These are phyloP conservation scores for Streptanthus diversifolius DNA, from an alignment of 345 rosid genomes.

Conservation along the genomic window DNA sequence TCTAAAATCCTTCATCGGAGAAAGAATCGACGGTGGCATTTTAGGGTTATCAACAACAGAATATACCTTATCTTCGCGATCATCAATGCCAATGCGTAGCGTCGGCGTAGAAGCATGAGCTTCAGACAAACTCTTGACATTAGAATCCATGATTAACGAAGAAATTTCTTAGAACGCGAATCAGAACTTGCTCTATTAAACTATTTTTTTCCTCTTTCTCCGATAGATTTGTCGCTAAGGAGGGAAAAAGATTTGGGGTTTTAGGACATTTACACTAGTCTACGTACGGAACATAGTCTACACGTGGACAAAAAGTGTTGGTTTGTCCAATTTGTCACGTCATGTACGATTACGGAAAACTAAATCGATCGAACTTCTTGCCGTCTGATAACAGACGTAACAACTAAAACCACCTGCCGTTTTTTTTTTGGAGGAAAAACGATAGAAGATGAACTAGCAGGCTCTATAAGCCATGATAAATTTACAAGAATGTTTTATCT, in stretches of 20 bases:
- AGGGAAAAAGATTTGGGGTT: conserved; percentile 25
- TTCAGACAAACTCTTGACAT: conserved; percentile 5
- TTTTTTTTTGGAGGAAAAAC: background rate
- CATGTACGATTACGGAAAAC: background rate
- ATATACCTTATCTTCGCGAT: conserved; percentile 43
- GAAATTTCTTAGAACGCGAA: background rate
- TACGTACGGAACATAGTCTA: background rate
- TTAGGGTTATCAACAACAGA: background rate
- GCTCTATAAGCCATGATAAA: background rate
- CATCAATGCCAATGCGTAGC: conserved; percentile 33
- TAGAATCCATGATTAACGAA: conserved; percentile 19
- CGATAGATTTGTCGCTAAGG: conserved; percentile 3
- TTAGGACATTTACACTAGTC: conserved; percentile 1
- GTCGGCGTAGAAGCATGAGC: conserved; percentile 28
- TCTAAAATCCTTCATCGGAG: background rate
- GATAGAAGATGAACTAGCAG: no score
- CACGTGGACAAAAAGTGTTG: conserved; percentile 7
- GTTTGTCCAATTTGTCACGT: conserved; percentile 19
- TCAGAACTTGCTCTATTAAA: background rate
- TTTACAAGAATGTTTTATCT: conserved; percentile 27
- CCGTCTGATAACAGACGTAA: background rate
- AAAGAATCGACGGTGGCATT: background rate
- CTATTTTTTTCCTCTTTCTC: background rate
- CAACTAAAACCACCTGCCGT: conserved; percentile 9
- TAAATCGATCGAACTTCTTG: background rate